Evolutionary conservation across 2,329 filamentous ascomycete species (phyloP), one percentile per base, ranked within the genome.

Genomic region (Aplosporella prunicola): DNA sequence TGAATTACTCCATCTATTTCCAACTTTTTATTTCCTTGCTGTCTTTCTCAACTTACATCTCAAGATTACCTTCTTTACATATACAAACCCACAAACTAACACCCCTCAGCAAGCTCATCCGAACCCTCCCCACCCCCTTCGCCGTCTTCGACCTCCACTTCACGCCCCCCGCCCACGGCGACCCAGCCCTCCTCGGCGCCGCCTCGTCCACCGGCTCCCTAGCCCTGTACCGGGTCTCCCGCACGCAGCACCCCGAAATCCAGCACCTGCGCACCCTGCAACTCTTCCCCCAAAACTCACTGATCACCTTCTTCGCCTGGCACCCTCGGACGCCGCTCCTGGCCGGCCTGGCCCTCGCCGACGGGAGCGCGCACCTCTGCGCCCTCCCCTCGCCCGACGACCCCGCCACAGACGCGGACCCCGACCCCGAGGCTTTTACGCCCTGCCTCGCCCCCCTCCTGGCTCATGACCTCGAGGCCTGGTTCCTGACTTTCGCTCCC

Each of bases 101-200:
- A 34, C 16, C 17, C 20, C 32, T 9, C 11, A 81, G 77, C 47
- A 57, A 57, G 2, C 63, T 71, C 39, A 51, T 80, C 4, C 74
- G 84, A 51, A 79, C 71, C 1, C 45, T 79, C 4, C 51, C 64
- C 5, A 76, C 82, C 15, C 72, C 77, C 4, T 85, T 78, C 35
- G 88, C 85, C 5, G 72, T 95, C 18, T 71, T 95, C 36, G 88
- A 95, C 55, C 66, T 95, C 20, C 84, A 88, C 48, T 96, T 95
- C 57, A 76, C 80, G 43, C 75, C 73, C 1, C 43, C 2, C 20
- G 5, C 15, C 28, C 32, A 39, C 38, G 28, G 28, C 9, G 41
- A 33, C 24, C 36, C 62, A 59, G 33, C 67, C 20, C 61, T 82
- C 3, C 69, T 93, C 36, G 86, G 78, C 8, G 76, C 80, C 3